phyloP scores from a whole-genome alignment of 108 stramenopile species.

The Fragilariopsis cylindrus region DNA sequence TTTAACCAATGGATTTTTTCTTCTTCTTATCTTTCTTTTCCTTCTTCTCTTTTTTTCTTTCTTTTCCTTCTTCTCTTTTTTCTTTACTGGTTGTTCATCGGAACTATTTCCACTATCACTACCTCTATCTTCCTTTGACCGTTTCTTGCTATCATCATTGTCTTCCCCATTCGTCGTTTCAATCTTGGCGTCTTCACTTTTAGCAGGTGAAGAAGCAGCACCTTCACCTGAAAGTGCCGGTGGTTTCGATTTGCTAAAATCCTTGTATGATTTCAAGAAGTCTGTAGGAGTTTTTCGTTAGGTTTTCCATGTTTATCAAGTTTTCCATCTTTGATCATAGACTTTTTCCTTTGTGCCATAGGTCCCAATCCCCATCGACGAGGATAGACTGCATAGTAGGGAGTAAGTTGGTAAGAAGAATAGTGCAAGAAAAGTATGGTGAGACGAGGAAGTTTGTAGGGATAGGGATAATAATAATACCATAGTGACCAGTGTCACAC shows the following conservation, averaged over 20 bases:
- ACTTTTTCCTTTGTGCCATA: constrained; percentile 97
- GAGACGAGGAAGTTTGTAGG: neutral
- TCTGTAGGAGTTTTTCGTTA: constrained; percentile 94
- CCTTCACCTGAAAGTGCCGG: constrained; percentile 38
- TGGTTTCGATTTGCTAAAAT: constrained; percentile 58
- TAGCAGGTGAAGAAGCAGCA: neutral
- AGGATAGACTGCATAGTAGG: constrained; percentile 70
- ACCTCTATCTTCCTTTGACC: constrained; percentile 27
- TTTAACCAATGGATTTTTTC: neutral
- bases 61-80: constrained; percentile 39
- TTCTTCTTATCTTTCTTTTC: constrained; percentile 12
- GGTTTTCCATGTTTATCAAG: constrained; percentile 98
- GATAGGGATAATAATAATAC: neutral
- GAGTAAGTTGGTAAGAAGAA: neutral
- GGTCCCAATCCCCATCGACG: constrained; percentile 99
- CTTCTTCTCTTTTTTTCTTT: constrained; percentile 40
- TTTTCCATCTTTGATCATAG: constrained; percentile 96
- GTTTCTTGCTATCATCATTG: constrained; percentile 31
- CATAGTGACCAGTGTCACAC: too few relatives aligned
- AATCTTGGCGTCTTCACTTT: constrained; percentile 19
- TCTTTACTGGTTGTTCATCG: constrained; percentile 34
- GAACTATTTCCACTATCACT: constrained; percentile 19
- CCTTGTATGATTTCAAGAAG: constrained; percentile 88
- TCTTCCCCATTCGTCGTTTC: constrained; percentile 4
- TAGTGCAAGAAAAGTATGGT: neutral